Evolutionary conservation across 768 basidiomycete species (phyloP), one percentile per base, ranked within the genome.

Genomic region (Xerocomellus dryophilus): DNA sequence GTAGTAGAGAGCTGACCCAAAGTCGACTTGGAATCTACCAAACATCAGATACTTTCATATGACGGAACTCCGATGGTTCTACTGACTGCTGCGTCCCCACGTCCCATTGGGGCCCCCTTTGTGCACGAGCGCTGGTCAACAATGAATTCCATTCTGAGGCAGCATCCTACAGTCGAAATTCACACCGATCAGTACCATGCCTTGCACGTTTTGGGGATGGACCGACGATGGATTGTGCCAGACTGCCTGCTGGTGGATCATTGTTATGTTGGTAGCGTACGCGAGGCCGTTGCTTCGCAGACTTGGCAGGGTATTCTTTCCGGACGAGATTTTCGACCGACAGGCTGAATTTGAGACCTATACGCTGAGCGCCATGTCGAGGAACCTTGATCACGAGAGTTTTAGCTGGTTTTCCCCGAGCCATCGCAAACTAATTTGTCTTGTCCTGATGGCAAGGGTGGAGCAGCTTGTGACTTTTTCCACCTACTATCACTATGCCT

Each of bases 91-190:
- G 90, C 14, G 90, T 90, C 17, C 88, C 88, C 36, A 91, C 76
- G 66, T 93, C 90, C 90, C 90, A 93, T 62, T 91, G 90, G 4
- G 90, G 90, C 1, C 90, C 90, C 55, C 90, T 77, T 54, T 87
- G 83, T 8, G 90, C 90, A 35, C 90, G 81, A 4, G 90, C 90
- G 25, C 84, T 86, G 55, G 83, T 79, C 43, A 93, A 75, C 49
- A 90, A 61, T 0, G 90, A 91, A 61, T 93, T 93, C 90, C 90
- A 92, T 59, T 90, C 87, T 10, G 88, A 90, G 10, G 90, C 88
- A 63, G 82, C 84, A 67, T 92, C 90, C 80, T 81, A 39, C 34
- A 35, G 23, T 34, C 18, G 5, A 27, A 21, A 27, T 40, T 21
- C 32, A 42, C 14, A 23, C 29, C 5, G n/a, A 50, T 51, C 21